phyloP scores from a whole-genome alignment of 371 early-diverging fungal genomes.

The Entomophthora muscae region DNA sequence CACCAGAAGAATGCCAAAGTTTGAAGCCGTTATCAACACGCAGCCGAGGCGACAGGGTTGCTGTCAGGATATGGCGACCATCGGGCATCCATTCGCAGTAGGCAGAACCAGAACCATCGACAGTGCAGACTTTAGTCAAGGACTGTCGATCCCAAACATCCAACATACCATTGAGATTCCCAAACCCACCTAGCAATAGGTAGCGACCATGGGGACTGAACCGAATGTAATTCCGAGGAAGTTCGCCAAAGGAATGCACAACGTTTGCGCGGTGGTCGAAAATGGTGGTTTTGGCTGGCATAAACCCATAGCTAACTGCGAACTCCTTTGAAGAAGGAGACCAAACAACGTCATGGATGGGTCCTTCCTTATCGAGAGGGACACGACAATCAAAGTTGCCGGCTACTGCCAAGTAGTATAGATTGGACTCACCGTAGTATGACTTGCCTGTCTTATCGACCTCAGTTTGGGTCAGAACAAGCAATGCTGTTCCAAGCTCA shows the following conservation, averaged over 20 bases:
- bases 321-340: conserved; percentile 87
- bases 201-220: conserved; percentile 82
- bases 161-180: conserved; percentile 84
- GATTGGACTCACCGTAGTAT: conserved; percentile 92
- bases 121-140: conserved; percentile 53
- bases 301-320: conserved; percentile 83
- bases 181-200: conserved; percentile 80
- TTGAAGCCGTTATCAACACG: conserved; percentile 95
- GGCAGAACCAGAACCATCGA: conserved; percentile 67
- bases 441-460: conserved; percentile 87
- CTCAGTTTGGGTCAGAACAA: conserved; percentile 85
- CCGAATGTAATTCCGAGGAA: conserved; percentile 69
- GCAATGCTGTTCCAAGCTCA: conserved; percentile 68
- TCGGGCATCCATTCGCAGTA: conserved; percentile 83
- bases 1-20: conserved; percentile 90
- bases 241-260: conserved; percentile 67
- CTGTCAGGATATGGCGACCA: conserved; percentile 78
- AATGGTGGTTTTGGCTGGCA: conserved; percentile 82
- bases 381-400: conserved; percentile 90
- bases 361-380: conserved; percentile 66
- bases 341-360: conserved; percentile 93
- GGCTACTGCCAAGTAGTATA: conserved; percentile 77
- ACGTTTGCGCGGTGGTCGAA: conserved; percentile 77
- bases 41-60: conserved; percentile 79
- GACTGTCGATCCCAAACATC: conserved; percentile 83